phyloP scores from a whole-genome alignment of 345 rosid genomes.

The Eucalyptus sp. region DNA sequence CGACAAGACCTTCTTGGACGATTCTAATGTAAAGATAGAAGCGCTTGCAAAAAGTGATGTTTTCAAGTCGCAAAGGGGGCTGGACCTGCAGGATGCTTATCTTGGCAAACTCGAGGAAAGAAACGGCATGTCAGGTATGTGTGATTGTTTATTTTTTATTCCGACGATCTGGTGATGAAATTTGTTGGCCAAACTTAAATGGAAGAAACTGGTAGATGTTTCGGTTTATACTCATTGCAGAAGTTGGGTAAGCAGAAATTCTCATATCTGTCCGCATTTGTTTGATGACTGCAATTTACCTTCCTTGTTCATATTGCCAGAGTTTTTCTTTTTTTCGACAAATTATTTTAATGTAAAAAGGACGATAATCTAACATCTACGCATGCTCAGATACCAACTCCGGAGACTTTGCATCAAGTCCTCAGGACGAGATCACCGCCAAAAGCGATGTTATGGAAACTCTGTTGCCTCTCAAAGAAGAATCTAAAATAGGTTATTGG shows the following conservation, averaged over 20 bases:
- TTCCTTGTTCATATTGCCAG: not conserved
- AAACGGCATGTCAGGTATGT: not conserved
- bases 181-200: not conserved
- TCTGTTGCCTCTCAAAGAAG: constrained; percentile 3
- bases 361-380: not conserved
- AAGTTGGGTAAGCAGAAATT: not conserved
- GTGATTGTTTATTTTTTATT: not conserved
- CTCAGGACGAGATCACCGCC: not conserved
- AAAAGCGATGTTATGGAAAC: constrained; percentile 2
- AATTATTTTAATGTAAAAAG: not conserved
- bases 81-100: constrained; percentile 36
- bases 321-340: not conserved
- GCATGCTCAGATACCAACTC: constrained; percentile 15
- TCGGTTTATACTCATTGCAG: not conserved
- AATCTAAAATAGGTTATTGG: constrained; percentile 1
- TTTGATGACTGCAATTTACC: not conserved
- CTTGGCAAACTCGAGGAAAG: constrained; percentile 43
- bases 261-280: not conserved
- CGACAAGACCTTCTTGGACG: not conserved
- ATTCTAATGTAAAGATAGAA: not conserved
- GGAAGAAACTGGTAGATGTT: not conserved
- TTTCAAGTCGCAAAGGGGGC: constrained; percentile 12
- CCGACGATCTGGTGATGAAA: not conserved
- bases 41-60: not conserved
- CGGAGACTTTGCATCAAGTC: not conserved